Conservation (phyloP, 1,284 basidiomycete genomes). For the Singerocomus inundabilis region DNA sequence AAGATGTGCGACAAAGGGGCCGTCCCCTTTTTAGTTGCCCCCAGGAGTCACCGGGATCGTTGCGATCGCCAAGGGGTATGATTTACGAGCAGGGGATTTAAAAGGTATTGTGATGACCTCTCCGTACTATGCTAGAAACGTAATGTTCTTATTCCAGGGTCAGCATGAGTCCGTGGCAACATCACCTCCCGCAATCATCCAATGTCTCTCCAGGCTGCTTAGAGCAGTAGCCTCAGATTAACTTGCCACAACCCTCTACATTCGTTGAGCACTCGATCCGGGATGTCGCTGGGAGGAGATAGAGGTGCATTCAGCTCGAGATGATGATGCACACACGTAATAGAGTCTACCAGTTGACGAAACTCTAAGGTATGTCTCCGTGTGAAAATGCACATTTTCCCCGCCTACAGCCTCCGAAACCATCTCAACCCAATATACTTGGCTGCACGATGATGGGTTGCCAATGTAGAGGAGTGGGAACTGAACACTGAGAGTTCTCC, state of each 20-base stretch:
- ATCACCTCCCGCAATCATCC: constrained; percentile 64
- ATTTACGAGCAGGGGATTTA: constrained; percentile 75
- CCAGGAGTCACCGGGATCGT: constrained; percentile 66
- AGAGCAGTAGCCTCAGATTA: constrained; percentile 76
- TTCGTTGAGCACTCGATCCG: constrained; percentile 68
- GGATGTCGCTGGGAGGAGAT: constrained; percentile 45
- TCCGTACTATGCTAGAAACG: constrained; percentile 57
- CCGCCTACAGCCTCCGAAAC: constrained; percentile 2
- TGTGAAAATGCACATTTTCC: not conserved
- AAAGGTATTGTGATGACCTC: constrained; percentile 57
- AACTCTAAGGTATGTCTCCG: constrained; percentile 44
- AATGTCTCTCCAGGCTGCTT: constrained; percentile 62
- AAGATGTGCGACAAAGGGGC: constrained; percentile 64
- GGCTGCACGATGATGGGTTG: constrained; percentile 60
- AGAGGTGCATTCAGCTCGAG: not conserved
- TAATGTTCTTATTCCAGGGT: constrained; percentile 67
- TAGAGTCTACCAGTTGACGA: too few relatives aligned
- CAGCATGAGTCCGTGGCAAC: constrained; percentile 70
- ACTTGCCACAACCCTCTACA: constrained; percentile 57
- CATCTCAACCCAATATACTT: constrained; percentile 52
- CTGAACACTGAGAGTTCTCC: not conserved
- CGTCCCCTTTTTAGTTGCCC: constrained; percentile 64
- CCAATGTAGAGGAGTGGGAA: constrained; percentile 7
- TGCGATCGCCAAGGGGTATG: constrained; percentile 65
- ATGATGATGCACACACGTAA: too few relatives aligned